phyloP scores from a whole-genome alignment of 371 early-diverging fungal genomes.

The Syncephalastrum monosporum region DNA sequence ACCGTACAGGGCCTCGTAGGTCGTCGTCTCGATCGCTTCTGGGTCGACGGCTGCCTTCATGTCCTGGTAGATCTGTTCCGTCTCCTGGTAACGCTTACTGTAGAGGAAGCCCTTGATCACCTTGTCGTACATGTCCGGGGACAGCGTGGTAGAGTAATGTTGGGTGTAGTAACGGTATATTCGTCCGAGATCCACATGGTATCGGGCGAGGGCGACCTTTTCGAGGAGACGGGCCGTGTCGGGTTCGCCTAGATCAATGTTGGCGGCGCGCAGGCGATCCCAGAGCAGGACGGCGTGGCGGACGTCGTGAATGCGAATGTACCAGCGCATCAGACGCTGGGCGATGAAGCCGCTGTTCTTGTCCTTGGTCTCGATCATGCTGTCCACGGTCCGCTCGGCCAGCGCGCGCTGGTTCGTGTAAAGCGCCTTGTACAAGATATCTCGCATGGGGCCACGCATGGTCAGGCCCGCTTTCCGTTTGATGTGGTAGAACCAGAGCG shows the following conservation, averaged over 20 bases:
- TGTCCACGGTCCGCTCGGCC: conserved; percentile 15
- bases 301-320: conserved; percentile 16
- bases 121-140: conserved; percentile 17
- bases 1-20: conserved; percentile 18
- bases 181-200: conserved; percentile 25
- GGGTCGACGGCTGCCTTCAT: conserved; percentile 11
- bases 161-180: conserved; percentile 25
- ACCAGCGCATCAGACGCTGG: conserved; percentile 18
- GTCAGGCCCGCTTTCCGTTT: conserved; percentile 18
- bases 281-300: conserved; percentile 24
- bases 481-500: conserved; percentile 18
- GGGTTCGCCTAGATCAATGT: not conserved
- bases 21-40: conserved; percentile 6
- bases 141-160: conserved; percentile 24
- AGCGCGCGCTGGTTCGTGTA: conserved; percentile 20
- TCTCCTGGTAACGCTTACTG: conserved; percentile 12
- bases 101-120: conserved; percentile 20
- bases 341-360: conserved; percentile 6
- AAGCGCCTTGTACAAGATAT: conserved; percentile 18
- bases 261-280: conserved; percentile 10
- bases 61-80: conserved; percentile 13
- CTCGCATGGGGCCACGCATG: conserved; percentile 9
- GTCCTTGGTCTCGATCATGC: conserved; percentile 15
- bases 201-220: conserved; percentile 12
- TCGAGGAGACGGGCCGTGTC: not conserved